Base-by-base conservation (phyloP, 257 asterid genomes). In the Plantago elongata region DNA sequence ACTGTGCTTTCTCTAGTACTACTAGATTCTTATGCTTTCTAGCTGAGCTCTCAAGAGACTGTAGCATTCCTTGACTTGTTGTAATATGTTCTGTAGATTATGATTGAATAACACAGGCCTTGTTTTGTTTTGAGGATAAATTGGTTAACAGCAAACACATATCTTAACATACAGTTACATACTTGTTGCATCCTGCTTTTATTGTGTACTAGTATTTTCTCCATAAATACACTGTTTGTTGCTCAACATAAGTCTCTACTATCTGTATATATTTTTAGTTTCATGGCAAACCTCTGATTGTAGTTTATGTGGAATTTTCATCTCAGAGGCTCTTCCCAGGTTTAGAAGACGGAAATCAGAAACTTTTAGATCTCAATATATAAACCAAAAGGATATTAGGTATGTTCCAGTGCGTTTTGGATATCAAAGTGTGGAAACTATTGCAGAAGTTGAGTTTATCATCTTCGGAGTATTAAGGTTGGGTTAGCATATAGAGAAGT, bases 261-360 rank as follows among this genome's bases (percentile, higher is more conserved):
- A n/a, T 13, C 29, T 60, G 45, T 72, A 38, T 27, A 45, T 64
- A 45, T 46, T 38, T 15, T 42, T 9, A 54, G 18, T 38, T 54
- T 54, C 60, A 45, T n/a, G 22, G 44, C 48, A 15, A 49, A 46
- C 57, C 46, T 65, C 62, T 72, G 50, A 62, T 56, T 40, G 62
- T 49, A 38, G 38, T 44, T 51, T 29, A 7, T 63, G 34, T 46
- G 50, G 42, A 62, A 54, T 62, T 62, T 63, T 76, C 64, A 50
- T 60, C 70, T 54, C 85, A 86, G 99, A 79, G 59, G 70, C 68
- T 73, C 78, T 81, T 73, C 89, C 88, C 60, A 75, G 66, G 77
- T 30, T 67, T 63, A 81, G 99, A 73, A 78, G 99, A 73, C 89
- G 98, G 59, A 93, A 81, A 49, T 93, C 99, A 48, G 99, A 93